Base-by-base conservation (phyloP, 441 rosid genomes). In the Capsella rubella region DNA sequence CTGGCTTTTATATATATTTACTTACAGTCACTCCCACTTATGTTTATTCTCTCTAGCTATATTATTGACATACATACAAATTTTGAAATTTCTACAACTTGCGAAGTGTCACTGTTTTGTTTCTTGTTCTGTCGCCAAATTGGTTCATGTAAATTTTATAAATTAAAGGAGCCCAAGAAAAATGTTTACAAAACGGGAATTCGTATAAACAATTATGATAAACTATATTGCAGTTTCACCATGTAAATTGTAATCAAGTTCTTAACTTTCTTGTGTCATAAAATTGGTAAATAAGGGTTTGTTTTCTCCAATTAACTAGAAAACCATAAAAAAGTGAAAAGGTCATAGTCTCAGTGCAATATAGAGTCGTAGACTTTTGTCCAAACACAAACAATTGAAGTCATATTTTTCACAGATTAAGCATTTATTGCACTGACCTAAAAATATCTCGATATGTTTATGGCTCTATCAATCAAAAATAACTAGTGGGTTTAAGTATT, bases 361-460 rank as follows among this genome's bases (percentile, higher is more conserved):
- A 13, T 28, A 6, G 31, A 21, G 31, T 13, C 14, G 28, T 51
- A 91, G 80, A 95, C 90, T 84, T 21, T 88, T 86, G 70, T 91
- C 92, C 63, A 21, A 90, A 16, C 18, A 16, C 18, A 16, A 89
- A 71, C 92, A 90, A 78, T 84, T 84, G 61, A 87, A 75, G 70
- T 90, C 87, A 70, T 89, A 5, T 35, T 90, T 78, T 86, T 93
- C 71, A 88, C 88, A 50, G 81, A 80, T 72, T 87, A 95, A 51
- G 92, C 84, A 87, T 80, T 87, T 52, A 96, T 90, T 51, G 91
- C 95, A 87, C 82, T 82, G 60, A 49, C 89, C 95, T 87, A 78
- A 59, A 80, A 59, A 80, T 31, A 76, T 65, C 55, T 54, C 15
- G n/a, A 13, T 45, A 45, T 46, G 18, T n/a, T 21, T 46, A 32